Evolutionary conservation across 2,329 filamentous ascomycete species (phyloP).

Genomic region (Penicillium sp.): DNA sequence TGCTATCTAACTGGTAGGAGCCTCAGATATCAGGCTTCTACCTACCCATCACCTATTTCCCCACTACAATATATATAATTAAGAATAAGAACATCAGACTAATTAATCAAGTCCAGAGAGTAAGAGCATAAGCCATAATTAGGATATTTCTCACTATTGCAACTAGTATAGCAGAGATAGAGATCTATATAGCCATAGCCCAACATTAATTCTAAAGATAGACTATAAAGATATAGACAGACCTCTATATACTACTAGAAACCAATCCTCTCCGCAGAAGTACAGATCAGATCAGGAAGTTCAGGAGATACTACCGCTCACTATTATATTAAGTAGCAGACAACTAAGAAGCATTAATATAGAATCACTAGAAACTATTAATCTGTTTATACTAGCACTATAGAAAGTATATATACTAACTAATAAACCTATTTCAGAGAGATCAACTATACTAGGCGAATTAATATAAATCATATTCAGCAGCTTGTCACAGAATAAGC

Average conservation of each 20-base stretch:
- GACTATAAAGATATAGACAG: conserved; percentile 23
- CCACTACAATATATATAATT: too few species aligned
- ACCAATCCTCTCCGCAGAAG: conserved; percentile 21
- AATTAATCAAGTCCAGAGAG: conserved; percentile 29
- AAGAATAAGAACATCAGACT: conserved; percentile 8
- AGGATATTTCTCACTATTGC: conserved; percentile 29
- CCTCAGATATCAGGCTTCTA: too few species aligned
- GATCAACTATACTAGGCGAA: conserved; percentile 7
- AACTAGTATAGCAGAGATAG: conserved; percentile 29
- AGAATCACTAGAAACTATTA: conserved; percentile 18
- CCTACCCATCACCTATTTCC: too few species aligned
- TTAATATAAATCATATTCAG: conserved; percentile 23
- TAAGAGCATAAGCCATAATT: conserved; percentile 30
- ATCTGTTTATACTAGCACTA: conserved; percentile 11
- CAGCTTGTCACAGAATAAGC: conserved; percentile 21
- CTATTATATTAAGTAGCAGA: conserved; percentile 15
- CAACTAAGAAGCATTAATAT: conserved; percentile 13
- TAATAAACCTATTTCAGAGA: background rate
- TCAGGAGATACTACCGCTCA: conserved; percentile 16
- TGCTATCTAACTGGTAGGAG: too few species aligned
- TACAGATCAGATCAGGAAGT: conserved; percentile 22
- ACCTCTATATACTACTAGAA: conserved; percentile 20
- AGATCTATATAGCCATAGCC: conserved; percentile 26
- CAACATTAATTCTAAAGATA: conserved; percentile 24
- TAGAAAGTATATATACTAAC: conserved; percentile 8